A percentile compares a stretch with the other conserved stretches of the same genome.
Evolutionary conservation across 1,284 basidiomycete species (phyloP).

Genomic region (Cystobasidium slooffiae): DNA sequence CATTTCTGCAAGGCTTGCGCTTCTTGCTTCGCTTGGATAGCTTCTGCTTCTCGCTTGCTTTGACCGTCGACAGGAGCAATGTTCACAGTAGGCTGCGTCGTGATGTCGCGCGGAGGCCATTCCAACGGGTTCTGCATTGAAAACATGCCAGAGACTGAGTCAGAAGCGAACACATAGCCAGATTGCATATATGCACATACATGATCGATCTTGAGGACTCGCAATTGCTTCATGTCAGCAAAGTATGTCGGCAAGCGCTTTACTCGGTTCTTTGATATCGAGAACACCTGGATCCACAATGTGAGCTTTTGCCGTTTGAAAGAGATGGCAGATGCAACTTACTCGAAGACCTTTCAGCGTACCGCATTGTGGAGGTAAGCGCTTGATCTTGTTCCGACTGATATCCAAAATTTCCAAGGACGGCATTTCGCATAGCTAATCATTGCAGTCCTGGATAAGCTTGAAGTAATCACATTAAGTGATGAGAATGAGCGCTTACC

Average conservation of each 20-base stretch:
- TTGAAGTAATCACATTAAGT: slow-evolving; percentile 19
- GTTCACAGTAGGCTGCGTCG: slow-evolving; percentile 45
- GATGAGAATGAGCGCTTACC: slow-evolving; percentile 63
- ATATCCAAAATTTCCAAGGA: slow-evolving; percentile 93
- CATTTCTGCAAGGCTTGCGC: slow-evolving; percentile 60
- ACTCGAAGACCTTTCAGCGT: slow-evolving; percentile 78
- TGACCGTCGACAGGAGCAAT: slow-evolving; percentile 51
- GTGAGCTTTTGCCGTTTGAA: slow-evolving; percentile 69
- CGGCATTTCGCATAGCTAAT: slow-evolving; percentile 79
- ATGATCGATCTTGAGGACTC: slow-evolving; percentile 82
- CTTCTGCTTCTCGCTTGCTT: slow-evolving; percentile 62
- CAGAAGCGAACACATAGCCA: too few species aligned
- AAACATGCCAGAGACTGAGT: too few species aligned
- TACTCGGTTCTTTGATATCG: slow-evolving; percentile 82
- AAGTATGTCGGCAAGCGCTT: slow-evolving; percentile 79
- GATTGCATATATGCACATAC: background rate
- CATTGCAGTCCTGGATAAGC: background rate
- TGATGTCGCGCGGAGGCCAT: slow-evolving; percentile 69
- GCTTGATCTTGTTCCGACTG: slow-evolving; percentile 86
- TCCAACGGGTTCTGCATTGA: slow-evolving; percentile 66
- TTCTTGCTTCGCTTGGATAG: slow-evolving; percentile 59
- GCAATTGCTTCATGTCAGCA: slow-evolving; percentile 71
- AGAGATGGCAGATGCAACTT: slow-evolving; percentile 80
- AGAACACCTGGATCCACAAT: slow-evolving; percentile 71
- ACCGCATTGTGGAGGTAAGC: slow-evolving; percentile 78